Percentiles rank a stretch among this genome's conserved stretches.
phyloP scores from a whole-genome alignment of 2,329 filamentous ascomycete genomes.

The Botryosphaeria agaves region DNA sequence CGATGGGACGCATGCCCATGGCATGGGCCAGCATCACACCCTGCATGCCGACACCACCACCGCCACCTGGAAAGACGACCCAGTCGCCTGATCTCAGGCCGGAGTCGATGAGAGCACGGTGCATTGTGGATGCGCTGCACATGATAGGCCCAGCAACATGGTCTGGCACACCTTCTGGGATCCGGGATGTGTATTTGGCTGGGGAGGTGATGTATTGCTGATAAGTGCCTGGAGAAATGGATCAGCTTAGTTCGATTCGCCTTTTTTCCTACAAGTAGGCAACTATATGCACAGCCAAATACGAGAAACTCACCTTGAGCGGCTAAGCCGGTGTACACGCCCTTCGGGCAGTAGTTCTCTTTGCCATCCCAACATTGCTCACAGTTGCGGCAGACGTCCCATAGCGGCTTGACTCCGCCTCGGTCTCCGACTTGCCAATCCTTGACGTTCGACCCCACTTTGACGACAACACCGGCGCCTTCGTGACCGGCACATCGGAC shows the following conservation, averaged over 20 bases:
- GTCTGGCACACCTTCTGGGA: constrained; percentile 37
- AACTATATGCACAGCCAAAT: not conserved
- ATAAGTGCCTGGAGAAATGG: constrained; percentile 27
- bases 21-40: constrained; percentile 36
- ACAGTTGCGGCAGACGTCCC: constrained; percentile 34
- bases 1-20: constrained; percentile 39
- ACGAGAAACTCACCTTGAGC: constrained; percentile 11
- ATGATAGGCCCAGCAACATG: constrained; percentile 42
- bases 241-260: not conserved
- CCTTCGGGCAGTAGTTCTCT: constrained; percentile 34
- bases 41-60: constrained; percentile 39
- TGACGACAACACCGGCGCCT: constrained; percentile 40
- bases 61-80: constrained; percentile 36
- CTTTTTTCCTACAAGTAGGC: too few relatives aligned
- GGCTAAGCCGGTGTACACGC: constrained; percentile 27
- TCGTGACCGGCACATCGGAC: constrained; percentile 26
- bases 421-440: constrained; percentile 36
- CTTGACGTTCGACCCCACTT: constrained; percentile 35
- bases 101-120: constrained; percentile 36
- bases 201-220: constrained; percentile 41
- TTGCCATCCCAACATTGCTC: constrained; percentile 32
- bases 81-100: constrained; percentile 33
- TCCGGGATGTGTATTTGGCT: constrained; percentile 34
- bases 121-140: constrained; percentile 41
- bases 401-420: constrained; percentile 34